phyloP scores from a whole-genome alignment of 176 grass and related monocot species.

The Otatea glauca region DNA sequence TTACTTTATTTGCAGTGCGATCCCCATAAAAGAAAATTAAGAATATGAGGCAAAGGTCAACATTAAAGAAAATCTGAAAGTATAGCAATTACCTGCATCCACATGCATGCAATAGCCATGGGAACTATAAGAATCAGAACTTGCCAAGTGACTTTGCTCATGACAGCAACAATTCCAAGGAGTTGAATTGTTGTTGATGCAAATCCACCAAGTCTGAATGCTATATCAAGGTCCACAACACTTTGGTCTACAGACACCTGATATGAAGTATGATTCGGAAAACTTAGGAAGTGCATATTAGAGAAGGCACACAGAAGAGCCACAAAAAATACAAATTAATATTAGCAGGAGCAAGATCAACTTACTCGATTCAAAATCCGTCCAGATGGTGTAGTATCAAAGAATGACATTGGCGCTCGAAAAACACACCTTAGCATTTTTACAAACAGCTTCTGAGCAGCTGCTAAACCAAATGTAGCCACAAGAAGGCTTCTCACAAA shows the following conservation, averaged over 20 bases:
- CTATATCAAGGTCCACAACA: conserved; percentile 96
- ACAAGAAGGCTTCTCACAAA: conserved; percentile 96
- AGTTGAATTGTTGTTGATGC: conserved; percentile 98
- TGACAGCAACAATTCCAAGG: conserved; percentile 88
- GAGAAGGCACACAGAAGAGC: neutral
- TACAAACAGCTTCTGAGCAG: conserved; percentile 90
- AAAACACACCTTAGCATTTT: conserved; percentile 92
- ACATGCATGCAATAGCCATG: conserved; percentile 85
- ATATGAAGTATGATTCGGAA: conserved; percentile 46
- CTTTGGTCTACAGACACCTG: conserved; percentile 99
- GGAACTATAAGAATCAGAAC: conserved; percentile 89
- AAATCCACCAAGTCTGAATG: conserved; percentile 96
- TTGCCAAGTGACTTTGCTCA: conserved; percentile 98
- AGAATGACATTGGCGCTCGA: conserved; percentile 97
- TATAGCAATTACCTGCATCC: conserved; percentile 86
- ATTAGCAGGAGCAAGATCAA: conserved; percentile 35
- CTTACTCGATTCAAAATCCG: conserved; percentile 92
- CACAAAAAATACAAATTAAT: neutral
- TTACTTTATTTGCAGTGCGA: neutral
- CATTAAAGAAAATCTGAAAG: conserved; percentile 21
- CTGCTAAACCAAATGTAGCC: conserved; percentile 96
- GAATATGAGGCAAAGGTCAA: neutral
- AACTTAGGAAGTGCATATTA: conserved; percentile 11
- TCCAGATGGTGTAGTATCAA: conserved; percentile 90
- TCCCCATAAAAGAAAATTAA: conserved; percentile 9